Evolutionary conservation across 1,284 basidiomycete genomes (phyloP).

Genomic region (Sanghuangporus baumii): DNA sequence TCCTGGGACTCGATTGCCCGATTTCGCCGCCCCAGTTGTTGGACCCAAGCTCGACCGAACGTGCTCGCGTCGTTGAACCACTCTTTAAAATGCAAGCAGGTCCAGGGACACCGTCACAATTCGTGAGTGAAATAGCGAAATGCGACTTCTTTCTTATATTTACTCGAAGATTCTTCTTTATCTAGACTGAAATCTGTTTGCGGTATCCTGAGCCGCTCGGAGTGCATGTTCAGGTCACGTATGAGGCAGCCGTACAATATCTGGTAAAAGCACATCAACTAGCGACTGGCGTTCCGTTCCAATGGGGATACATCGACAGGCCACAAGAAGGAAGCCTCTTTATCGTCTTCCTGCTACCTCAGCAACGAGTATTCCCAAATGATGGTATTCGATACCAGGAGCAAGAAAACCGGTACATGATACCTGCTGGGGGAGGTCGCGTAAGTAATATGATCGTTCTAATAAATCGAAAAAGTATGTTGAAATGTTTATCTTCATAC

Average conservation of each 20-base stretch:
- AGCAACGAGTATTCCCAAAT: slow-evolving; percentile 49
- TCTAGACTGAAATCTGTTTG: slow-evolving; percentile 35
- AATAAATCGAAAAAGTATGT: neutral
- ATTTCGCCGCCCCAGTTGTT: neutral
- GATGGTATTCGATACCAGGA: slow-evolving; percentile 73
- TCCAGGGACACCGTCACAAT: neutral
- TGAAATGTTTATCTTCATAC: slow-evolving; percentile 3
- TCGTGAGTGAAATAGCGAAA: neutral
- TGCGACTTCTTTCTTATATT: neutral
- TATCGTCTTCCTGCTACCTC: slow-evolving; percentile 51
- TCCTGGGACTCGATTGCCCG: neutral
- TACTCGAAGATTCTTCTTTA: neutral
- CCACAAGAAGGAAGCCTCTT: slow-evolving; percentile 61
- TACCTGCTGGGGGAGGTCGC: slow-evolving; percentile 42
- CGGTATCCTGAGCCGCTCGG: slow-evolving; percentile 61
- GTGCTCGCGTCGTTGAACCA: neutral
- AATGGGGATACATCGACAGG: slow-evolving; percentile 69
- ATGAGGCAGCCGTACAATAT: slow-evolving; percentile 55
- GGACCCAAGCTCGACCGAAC: neutral
- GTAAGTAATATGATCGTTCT: slow-evolving; percentile 32
- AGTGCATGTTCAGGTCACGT: slow-evolving; percentile 45
- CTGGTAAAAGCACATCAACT: slow-evolving; percentile 51
- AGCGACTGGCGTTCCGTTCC: slow-evolving; percentile 53
- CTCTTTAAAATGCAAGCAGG: slow-evolving; percentile 2
- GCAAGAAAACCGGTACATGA: slow-evolving; percentile 50